Evolutionary conservation across 1,139 yeast genomes (phyloP).

Genomic region (Nakaseomyces uthaithaninus): DNA sequence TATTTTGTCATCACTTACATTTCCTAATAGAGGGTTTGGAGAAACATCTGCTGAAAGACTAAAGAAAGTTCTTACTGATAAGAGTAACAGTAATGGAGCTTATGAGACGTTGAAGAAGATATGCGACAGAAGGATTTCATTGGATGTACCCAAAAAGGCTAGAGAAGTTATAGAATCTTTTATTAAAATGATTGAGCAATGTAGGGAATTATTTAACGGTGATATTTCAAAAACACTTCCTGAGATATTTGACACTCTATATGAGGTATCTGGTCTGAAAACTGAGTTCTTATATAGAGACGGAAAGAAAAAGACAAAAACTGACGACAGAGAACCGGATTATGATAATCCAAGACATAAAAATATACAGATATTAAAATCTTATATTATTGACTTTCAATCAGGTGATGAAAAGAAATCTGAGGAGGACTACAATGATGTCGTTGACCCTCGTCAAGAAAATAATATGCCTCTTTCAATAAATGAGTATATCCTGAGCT

Average conservation of each 20-base stretch:
- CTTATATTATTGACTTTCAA: slow-evolving; percentile 33
- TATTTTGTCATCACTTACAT: slow-evolving; percentile 46
- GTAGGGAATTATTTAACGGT: slow-evolving; percentile 15
- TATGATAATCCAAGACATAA: slow-evolving; percentile 26
- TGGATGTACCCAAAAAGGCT: slow-evolving; percentile 20
- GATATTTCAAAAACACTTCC: slow-evolving; percentile 18
- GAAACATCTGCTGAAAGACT: slow-evolving; percentile 42
- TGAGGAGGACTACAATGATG: background rate
- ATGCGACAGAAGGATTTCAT: slow-evolving; percentile 12
- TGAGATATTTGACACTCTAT: slow-evolving; percentile 26
- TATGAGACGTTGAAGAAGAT: slow-evolving; percentile 21
- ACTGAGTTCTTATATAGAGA: slow-evolving; percentile 22
- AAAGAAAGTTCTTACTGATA: slow-evolving; percentile 23
- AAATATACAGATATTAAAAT: slow-evolving; percentile 41
- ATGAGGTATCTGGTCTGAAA: slow-evolving; percentile 28
- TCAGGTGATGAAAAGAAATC: background rate
- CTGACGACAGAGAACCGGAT: slow-evolving; percentile 12
- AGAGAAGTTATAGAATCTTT: slow-evolving; percentile 19
- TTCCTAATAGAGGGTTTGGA: slow-evolving; percentile 70
- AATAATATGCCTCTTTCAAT: slow-evolving; percentile 1
- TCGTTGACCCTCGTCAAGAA: no score
- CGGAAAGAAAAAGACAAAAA: slow-evolving; percentile 22
- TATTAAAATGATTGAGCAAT: slow-evolving; percentile 20
- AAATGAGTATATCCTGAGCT: slow-evolving; percentile 39
- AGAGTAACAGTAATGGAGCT: slow-evolving; percentile 14